Evolutionary conservation across 768 basidiomycete species (phyloP).

Genomic region (Calocybe cyanea): DNA sequence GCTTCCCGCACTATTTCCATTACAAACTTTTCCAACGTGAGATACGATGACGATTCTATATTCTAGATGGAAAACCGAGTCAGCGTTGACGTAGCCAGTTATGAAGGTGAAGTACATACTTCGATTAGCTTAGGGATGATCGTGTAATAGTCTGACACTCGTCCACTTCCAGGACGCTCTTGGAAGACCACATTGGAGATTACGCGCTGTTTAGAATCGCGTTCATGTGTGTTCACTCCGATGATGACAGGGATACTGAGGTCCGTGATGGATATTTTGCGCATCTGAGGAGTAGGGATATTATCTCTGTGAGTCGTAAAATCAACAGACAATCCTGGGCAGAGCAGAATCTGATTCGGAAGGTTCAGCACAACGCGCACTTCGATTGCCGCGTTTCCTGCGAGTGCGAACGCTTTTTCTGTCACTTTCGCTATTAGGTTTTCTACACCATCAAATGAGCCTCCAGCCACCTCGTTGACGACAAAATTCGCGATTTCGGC

Average conservation of each 20-base stretch:
- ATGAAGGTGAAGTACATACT: conserved; percentile 18
- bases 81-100: not conserved
- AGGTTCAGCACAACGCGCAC: conserved; percentile 40
- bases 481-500: conserved; percentile 54
- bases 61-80: conserved; percentile 29
- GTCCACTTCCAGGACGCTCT: conserved; percentile 23
- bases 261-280: conserved; percentile 39
- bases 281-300: not conserved
- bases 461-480: conserved; percentile 21
- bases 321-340: conserved; percentile 38
- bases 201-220: conserved; percentile 61
- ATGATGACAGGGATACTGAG: conserved; percentile 55
- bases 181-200: conserved; percentile 47
- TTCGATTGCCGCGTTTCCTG: conserved; percentile 30
- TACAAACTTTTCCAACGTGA: conserved; percentile 61
- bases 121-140: conserved; percentile 32
- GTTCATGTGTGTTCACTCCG: conserved; percentile 69
- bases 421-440: conserved; percentile 34
- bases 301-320: conserved; percentile 21
- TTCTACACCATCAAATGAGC: conserved; percentile 23
- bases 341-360: conserved; percentile 51
- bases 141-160: conserved; percentile 33
- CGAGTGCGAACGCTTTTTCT: conserved; percentile 32
- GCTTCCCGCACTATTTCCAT: conserved; percentile 40
- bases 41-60: conserved; percentile 45